Conservation (phyloP, 306 rosid species). For the Comarum palustre region DNA sequence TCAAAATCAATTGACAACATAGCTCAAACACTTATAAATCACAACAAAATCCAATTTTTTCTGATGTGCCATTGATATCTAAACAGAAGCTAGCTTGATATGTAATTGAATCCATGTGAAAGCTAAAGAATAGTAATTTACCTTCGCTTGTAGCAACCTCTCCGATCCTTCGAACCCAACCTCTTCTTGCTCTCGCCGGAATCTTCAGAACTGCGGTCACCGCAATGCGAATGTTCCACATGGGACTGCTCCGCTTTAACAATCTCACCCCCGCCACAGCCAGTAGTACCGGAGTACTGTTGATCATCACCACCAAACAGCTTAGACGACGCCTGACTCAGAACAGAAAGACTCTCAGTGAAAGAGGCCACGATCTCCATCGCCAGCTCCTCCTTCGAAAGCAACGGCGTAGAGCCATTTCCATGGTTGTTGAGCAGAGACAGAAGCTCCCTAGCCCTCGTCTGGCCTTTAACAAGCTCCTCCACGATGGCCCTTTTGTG, state of each 20-base stretch:
- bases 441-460: conserved; percentile 46
- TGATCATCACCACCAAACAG: neutral
- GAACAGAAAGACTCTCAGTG: conserved; percentile 36
- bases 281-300: neutral
- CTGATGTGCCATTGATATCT: no score
- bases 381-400: conserved; percentile 37
- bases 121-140: conserved; percentile 1
- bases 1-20: no score
- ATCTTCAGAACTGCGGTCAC: conserved; percentile 43
- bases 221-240: conserved; percentile 32
- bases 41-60: no score
- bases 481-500: conserved; percentile 10
- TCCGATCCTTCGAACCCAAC: conserved; percentile 38
- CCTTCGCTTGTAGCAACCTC: conserved; percentile 83
- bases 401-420: conserved; percentile 1
- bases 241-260: conserved; percentile 19
- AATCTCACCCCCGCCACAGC: conserved; percentile 11
- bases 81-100: neutral
- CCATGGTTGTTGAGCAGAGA: conserved; percentile 31
- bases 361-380: conserved; percentile 41
- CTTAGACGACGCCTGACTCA: neutral
- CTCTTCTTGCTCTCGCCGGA: conserved; percentile 45
- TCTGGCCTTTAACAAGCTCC: conserved; percentile 40
- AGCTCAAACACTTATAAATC: no score
- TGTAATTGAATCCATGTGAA: neutral